Base-by-base conservation (phyloP, 2,329 filamentous ascomycete genomes). In the Biscogniauxia mediterranea region DNA sequence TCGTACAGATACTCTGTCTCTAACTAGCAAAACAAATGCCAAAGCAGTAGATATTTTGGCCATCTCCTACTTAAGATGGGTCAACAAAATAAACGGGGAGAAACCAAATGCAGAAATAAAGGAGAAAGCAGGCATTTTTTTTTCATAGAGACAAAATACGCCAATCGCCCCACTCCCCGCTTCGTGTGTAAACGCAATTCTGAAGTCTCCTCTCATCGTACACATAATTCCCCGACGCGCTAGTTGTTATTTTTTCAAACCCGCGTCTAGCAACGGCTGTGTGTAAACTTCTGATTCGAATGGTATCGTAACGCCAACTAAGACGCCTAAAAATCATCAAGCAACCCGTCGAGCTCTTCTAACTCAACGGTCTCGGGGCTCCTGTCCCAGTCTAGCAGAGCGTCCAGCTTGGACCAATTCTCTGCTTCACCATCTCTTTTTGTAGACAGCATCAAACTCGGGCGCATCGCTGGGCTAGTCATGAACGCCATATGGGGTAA, bases 341-440 rank as follows among this genome's bases (percentile, higher is more conserved):
- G 85, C 74, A 97, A 85, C 69, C 90, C 87, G 72, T 98, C 94
- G 23, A 98, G 87, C 80, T 99, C 95, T 54, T 97, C 92, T 55
- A 98, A 85, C 75, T 96, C 93, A 68, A 98, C 89, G 66, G 88
- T 90, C 79, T 98, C 95, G 1, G 93, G 93, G 73, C 88, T 92
- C 73, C 83, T 83, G 71, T 90, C 89, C 78, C 86, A 85, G 68
- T 86, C 83, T 61, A 81, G 71, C 62, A 78, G 72, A 62, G 70
- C 71, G 58, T 81, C 80, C 15, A 81, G 62, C 65, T 79, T 80
- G 46, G 76, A 72, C 78, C 79, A 81, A 60, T 69, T 75, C 58
- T 80, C 79, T 13, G 73, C 68, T 61, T 81, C 78, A 46, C 62
- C 64, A 59, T 78, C 78, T 56, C 76, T 79, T 64, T 74, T 77